phyloP scores from a whole-genome alignment of 2,329 filamentous ascomycete genomes.

The Fusarium transvaalense region DNA sequence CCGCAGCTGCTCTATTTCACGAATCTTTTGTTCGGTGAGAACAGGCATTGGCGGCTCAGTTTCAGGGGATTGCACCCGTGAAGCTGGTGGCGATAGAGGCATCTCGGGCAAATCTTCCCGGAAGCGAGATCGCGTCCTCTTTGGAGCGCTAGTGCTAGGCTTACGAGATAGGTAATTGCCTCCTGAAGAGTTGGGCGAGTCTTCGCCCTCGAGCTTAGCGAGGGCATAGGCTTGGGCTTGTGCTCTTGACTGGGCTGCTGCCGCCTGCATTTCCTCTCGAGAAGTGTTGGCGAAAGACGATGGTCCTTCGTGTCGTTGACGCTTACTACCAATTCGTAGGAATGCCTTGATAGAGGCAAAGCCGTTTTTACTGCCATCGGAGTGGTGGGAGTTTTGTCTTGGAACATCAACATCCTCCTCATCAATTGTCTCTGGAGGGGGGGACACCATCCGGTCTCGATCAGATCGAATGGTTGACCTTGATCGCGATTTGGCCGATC shows the following conservation, averaged over 20 bases:
- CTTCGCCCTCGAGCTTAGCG: slow-evolving; percentile 54
- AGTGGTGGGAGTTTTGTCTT: slow-evolving; percentile 68
- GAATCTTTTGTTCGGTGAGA: slow-evolving; percentile 47
- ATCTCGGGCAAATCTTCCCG: slow-evolving; percentile 91
- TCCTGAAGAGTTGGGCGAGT: slow-evolving; percentile 36
- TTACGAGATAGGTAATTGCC: slow-evolving; percentile 51
- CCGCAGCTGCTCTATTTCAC: slow-evolving; percentile 45
- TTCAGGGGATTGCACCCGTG: slow-evolving; percentile 82
- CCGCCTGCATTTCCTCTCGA: slow-evolving; percentile 80
- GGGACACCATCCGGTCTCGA: slow-evolving; percentile 55
- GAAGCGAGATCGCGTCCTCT: slow-evolving; percentile 90
- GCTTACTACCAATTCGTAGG: slow-evolving; percentile 76
- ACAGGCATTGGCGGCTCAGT: slow-evolving; percentile 60
- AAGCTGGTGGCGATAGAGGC: slow-evolving; percentile 86
- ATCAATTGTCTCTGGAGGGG: slow-evolving; percentile 56
- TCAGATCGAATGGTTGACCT: slow-evolving; percentile 62
- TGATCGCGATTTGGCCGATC: slow-evolving; percentile 62
- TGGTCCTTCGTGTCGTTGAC: slow-evolving; percentile 67
- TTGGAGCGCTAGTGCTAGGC: slow-evolving; percentile 66
- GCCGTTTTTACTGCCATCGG: slow-evolving; percentile 61
- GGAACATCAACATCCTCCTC: slow-evolving; percentile 63
- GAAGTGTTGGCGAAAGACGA: slow-evolving; percentile 95
- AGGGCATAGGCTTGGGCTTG: slow-evolving; percentile 52
- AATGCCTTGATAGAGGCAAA: slow-evolving; percentile 76
- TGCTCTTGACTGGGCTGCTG: slow-evolving; percentile 48